Percentiles rank a stretch among this genome's conserved stretches.
These are phyloP conservation scores for Starmerella bombi DNA, from an alignment of 805 yeast species.

Conservation along the genomic window DNA sequence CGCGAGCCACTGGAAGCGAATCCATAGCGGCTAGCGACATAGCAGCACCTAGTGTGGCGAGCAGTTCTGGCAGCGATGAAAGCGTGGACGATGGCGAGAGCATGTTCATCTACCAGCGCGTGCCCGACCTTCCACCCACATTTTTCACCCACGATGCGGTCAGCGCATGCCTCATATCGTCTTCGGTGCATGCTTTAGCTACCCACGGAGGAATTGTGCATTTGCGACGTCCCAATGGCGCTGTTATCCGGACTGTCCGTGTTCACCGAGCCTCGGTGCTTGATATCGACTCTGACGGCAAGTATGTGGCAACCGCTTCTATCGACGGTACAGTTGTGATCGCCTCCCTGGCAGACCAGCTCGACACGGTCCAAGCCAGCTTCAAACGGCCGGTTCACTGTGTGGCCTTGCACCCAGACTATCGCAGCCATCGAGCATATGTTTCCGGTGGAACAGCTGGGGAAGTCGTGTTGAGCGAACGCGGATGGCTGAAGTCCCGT, in stretches of 20 bases:
- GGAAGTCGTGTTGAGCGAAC: conserved; percentile 54
- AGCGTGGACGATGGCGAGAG: conserved; percentile 30
- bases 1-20: neutral
- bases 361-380: conserved; percentile 60
- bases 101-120: conserved; percentile 55
- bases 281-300: conserved; percentile 59
- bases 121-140: conserved; percentile 51
- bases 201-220: conserved; percentile 81
- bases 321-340: conserved; percentile 88
- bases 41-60: neutral
- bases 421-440: conserved; percentile 47
- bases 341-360: conserved; percentile 50
- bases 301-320: conserved; percentile 71
- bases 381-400: conserved; percentile 81
- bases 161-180: conserved; percentile 52
- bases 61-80: conserved; percentile 6
- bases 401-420: conserved; percentile 65
- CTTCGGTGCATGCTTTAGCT: conserved; percentile 58
- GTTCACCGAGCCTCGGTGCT: conserved; percentile 79
- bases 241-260: conserved; percentile 55
- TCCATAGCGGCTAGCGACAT: conserved; percentile 13
- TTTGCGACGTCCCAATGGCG: conserved; percentile 46
- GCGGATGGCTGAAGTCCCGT: conserved; percentile 80
- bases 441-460: conserved; percentile 88
- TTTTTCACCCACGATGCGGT: conserved; percentile 68